Evolutionary conservation across 257 asterid genomes (phyloP), one percentile per base, ranked within the genome.

Genomic region (Lycium ferocissimum): DNA sequence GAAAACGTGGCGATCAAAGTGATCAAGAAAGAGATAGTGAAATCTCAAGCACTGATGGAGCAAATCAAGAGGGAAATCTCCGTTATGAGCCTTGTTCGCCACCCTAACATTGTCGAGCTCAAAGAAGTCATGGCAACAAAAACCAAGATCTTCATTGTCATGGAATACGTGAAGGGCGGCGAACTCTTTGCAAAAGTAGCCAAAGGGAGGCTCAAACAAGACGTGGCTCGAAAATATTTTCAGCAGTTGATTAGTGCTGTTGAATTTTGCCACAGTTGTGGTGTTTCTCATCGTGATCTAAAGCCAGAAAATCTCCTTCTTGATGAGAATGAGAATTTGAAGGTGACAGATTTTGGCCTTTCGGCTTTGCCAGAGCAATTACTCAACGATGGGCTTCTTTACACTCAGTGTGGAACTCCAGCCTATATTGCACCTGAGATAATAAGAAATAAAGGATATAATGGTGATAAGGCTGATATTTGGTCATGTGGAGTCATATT

Each of bases 371-470:
- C 85, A 58, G 90, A 87, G 62, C 85, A 81, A 20, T 79, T 37
- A 35, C 18, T 84, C 17, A 78, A 61, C 11, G 91, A 66, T 56
- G 87, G 86, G 1, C 92, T 90, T 53, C 87, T 90, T 61, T 89
- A 90, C 87, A 90, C 91, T 8, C 93, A 84, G 49, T 90, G 93
- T 45, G 91, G 93, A 11, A 90, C 91, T 26, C 92, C 91, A 53
- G 91, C 92, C 22, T 88, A 90, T 43, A 61, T 88, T 12, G 87
- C 90, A 26, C 93, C 91, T 13, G 91, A 90, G 86, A 89, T 90
- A 6, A 33, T 88, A 45, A 43, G 84, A 20, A 85, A 57, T 26
- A 87, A 87, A 69, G 93, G 93, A 33, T 89, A 89, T 59, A 88
- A 87, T 43, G 90, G 91, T 4, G 87, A 88, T 2, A 89, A 87